Evolutionary conservation across 148 eudicot genomes (phyloP).

Genomic region (Chenopodium berlandieri): DNA sequence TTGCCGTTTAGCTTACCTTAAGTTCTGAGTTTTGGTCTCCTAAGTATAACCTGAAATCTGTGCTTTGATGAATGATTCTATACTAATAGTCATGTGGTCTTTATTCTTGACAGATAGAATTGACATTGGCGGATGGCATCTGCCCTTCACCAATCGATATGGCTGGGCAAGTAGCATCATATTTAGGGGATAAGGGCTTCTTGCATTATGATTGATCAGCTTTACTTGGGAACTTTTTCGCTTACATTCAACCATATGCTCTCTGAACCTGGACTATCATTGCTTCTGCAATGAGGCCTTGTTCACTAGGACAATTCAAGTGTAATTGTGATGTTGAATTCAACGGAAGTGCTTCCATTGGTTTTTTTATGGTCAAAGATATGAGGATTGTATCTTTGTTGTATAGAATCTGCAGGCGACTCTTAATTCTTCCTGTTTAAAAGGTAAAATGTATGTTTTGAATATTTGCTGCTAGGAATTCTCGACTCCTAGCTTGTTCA

Average conservation of each 20-base stretch:
- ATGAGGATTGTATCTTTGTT: background rate
- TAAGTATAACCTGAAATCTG: background rate
- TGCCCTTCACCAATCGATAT: conserved; percentile 68
- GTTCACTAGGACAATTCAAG: background rate
- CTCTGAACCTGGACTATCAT: background rate
- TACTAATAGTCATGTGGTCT: background rate
- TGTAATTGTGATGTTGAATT: background rate
- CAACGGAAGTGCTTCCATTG: background rate
- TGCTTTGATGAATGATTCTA: background rate
- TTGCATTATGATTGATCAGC: conserved; percentile 44
- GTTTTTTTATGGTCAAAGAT: background rate
- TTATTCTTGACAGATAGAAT: conserved; percentile 53
- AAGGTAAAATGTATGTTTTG: background rate
- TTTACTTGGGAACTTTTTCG: background rate
- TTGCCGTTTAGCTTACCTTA: background rate
- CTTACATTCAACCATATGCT: background rate
- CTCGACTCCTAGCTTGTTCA: background rate
- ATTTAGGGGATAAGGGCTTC: conserved; percentile 67
- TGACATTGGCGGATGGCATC: conserved; percentile 45
- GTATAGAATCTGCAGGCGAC: background rate
- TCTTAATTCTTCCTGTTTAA: background rate
- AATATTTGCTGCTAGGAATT: background rate
- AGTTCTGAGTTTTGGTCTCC: background rate
- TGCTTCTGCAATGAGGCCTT: background rate
- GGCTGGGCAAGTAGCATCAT: conserved; percentile 77